phyloP scores from a whole-genome alignment of 148 eudicot species.

The Arctostaphylos glauca region DNA sequence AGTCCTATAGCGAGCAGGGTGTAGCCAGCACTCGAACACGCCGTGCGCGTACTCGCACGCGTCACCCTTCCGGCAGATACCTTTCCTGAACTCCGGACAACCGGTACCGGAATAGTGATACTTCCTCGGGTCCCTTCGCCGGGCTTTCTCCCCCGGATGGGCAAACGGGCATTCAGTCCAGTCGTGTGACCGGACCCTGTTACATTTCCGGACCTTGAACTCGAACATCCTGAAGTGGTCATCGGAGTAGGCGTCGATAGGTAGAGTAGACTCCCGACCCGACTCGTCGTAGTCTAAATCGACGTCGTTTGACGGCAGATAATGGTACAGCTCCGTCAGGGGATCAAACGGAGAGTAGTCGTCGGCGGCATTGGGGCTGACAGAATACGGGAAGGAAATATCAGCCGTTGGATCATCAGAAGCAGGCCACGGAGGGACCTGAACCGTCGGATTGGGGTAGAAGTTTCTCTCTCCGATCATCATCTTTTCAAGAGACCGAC shows the following conservation, averaged over 20 bases:
- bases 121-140: conserved; percentile 66
- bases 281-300: conserved; percentile 12
- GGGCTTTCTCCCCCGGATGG: conserved; percentile 85
- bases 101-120: conserved; percentile 63
- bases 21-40: conserved; percentile 87
- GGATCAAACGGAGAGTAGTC: conserved; percentile 24
- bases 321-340: conserved; percentile 34
- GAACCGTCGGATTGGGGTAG: conserved; percentile 27
- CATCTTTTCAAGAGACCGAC: neutral
- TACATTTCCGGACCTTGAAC: conserved; percentile 68
- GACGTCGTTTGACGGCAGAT: conserved; percentile 27
- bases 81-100: conserved; percentile 69
- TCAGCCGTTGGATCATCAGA: conserved; percentile 22
- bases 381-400: conserved; percentile 14
- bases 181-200: conserved; percentile 65
- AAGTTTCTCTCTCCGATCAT: conserved; percentile 25
- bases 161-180: conserved; percentile 91
- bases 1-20: conserved; percentile 73
- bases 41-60: conserved; percentile 76
- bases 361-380: conserved; percentile 17
- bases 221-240: conserved; percentile 74
- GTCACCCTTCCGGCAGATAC: conserved; percentile 63
- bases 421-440: conserved; percentile 44
- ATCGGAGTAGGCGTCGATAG: conserved; percentile 28
- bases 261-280: conserved; percentile 21